Evolutionary conservation across 1,139 yeast genomes (phyloP), one percentile per base, ranked within the genome.

Genomic region (Zygoascus meyerae): DNA sequence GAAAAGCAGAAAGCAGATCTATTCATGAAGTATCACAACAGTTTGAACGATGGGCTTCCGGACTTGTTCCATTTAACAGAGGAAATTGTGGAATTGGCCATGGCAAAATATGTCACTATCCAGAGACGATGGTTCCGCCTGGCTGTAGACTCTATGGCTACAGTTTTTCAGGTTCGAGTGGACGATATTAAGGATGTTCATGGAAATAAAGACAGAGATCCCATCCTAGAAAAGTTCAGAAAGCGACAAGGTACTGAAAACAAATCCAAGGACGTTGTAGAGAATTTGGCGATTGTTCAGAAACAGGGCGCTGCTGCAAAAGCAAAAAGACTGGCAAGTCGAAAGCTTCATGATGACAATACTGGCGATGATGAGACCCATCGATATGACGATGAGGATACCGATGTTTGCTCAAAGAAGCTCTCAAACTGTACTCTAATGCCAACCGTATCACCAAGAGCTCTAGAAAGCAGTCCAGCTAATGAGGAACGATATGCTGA

Each of bases 31-130:
- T 50, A 52, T 34, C 65, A 62, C 50, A 51, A 54, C 32, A 47
- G 53, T 39, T 45, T 63, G 33, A 61, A 61, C 36, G 53, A 50
- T 34, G 66, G 62, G 40, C 48, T 63, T 28, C 63, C 66, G 1
- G 57, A 54, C 16, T 52, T 60, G 42, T 54, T 61, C 34, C 45
- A 42, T 10, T 45, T 54, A 30, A 59, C 60, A 2, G 59, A 60
- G 42, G 48, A 52, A 18, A 49, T 58, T 50, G 56, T 58, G 11
- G 58, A 52, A 7, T 45, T 50, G 10, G 52, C 59, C 34, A 45
- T 56, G 47, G 48, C 48, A 9, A 51, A 52, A 41, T 59, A 52
- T 44, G 49, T 62, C n/a, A 46, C 46, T 5, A 52, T 61, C 35
- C 63, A 61, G 45, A 48, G 53, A n/a, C 52, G 55, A 32, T 59